Conservation (phyloP, 1,284 basidiomycete species). For the Gomphus sp. region DNA sequence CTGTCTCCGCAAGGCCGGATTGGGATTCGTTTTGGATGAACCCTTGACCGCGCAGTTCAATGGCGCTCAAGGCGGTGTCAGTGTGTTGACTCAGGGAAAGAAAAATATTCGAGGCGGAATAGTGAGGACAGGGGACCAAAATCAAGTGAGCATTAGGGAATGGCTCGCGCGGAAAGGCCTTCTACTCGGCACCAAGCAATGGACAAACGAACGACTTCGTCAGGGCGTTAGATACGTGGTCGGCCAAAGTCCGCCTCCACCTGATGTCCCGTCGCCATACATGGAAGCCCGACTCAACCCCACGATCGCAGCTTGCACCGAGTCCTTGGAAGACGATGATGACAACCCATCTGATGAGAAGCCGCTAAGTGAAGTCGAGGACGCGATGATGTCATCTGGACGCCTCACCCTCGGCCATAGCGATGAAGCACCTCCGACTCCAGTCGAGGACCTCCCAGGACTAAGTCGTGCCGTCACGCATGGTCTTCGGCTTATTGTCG, state of each 20-base stretch:
- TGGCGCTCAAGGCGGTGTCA: background rate
- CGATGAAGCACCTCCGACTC: background rate
- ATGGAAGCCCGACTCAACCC: background rate
- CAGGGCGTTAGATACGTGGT: conserved; percentile 4
- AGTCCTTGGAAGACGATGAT: too few relatives aligned
- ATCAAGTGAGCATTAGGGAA: background rate
- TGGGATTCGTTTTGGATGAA: conserved; percentile 4
- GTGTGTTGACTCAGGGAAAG: background rate
- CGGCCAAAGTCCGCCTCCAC: background rate
- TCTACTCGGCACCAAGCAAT: background rate
- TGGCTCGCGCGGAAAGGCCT: conserved; percentile 5
- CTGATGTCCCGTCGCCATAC: background rate
- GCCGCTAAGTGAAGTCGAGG: too few relatives aligned
- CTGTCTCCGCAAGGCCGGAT: conserved; percentile 6
- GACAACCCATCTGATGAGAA: too few relatives aligned
- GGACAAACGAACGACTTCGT: conserved; percentile 1
- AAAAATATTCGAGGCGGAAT: background rate
- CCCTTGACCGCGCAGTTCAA: background rate
- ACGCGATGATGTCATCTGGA: too few relatives aligned
- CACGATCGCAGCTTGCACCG: background rate
- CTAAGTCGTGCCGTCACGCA: background rate
- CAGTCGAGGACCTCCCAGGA: background rate
- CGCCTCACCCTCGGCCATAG: too few relatives aligned
- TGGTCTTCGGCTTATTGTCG: background rate
- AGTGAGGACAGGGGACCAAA: background rate